Conservation (phyloP, 177 flowering plant species). For the Telopea speciosissima region DNA sequence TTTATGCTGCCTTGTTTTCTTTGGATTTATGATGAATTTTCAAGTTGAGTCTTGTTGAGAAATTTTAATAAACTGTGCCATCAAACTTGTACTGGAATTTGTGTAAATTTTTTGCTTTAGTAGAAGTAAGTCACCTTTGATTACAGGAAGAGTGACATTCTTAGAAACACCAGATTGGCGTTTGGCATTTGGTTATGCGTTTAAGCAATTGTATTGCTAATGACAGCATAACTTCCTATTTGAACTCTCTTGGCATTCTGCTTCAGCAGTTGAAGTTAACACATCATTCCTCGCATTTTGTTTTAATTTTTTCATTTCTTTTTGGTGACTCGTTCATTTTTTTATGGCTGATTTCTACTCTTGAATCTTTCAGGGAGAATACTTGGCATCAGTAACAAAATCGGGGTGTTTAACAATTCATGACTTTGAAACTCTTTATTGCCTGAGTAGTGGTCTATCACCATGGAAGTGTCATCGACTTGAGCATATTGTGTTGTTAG, state of each 20-base stretch:
- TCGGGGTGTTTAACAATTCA: constrained; percentile 84
- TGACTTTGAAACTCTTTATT: constrained; percentile 72
- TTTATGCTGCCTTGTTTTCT: neutral
- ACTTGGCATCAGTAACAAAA: constrained; percentile 78
- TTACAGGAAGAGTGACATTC: neutral
- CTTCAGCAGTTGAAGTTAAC: neutral
- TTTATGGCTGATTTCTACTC: neutral
- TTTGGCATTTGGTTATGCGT: neutral
- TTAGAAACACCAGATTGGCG: neutral
- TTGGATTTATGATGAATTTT: neutral
- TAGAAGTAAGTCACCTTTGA: neutral
- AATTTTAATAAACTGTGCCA: neutral
- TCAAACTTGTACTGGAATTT: neutral
- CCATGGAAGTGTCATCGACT: constrained; percentile 30
- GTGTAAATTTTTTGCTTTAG: neutral
- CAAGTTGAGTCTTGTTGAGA: neutral
- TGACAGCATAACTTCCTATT: neutral
- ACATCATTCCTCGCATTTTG: neutral
- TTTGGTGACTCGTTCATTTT: neutral
- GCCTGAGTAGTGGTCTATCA: constrained; percentile 33
- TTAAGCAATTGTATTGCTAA: neutral
- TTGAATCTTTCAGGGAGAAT: constrained; percentile 54
- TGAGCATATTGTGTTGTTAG: neutral
- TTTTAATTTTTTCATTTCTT: neutral
- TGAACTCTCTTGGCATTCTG: neutral